Evolutionary conservation across 805 yeast species (phyloP).

Genomic region (Yarrowia hollandica): DNA sequence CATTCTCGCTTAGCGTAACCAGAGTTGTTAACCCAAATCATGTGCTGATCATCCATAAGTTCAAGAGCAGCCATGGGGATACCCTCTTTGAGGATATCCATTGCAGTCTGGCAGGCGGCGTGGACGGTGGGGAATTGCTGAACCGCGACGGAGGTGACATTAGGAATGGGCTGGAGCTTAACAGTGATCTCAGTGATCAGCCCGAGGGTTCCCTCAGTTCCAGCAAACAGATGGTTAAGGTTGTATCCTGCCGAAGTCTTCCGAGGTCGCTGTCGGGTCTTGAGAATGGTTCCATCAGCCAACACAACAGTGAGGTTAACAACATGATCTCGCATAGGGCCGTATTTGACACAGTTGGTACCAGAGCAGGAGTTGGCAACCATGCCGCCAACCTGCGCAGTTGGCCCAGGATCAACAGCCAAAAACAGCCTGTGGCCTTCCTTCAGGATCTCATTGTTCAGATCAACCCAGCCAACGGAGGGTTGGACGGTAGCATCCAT

Average conservation of each 20-base stretch:
- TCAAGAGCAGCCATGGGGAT: slow-evolving; percentile 74
- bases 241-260: slow-evolving; percentile 81
- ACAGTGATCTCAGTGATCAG: slow-evolving; percentile 76
- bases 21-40: slow-evolving; percentile 61
- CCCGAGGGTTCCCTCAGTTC: slow-evolving; percentile 80
- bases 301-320: slow-evolving; percentile 68
- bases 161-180: slow-evolving; percentile 65
- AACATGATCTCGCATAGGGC: slow-evolving; percentile 77
- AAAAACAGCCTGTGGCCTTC: slow-evolving; percentile 52
- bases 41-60: slow-evolving; percentile 68
- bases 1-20: slow-evolving; percentile 55
- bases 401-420: slow-evolving; percentile 81
- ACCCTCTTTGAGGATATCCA: slow-evolving; percentile 60
- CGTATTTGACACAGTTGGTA: slow-evolving; percentile 74
- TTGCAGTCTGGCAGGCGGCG: slow-evolving; percentile 71
- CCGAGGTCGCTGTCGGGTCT: slow-evolving; percentile 72
- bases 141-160: slow-evolving; percentile 64
- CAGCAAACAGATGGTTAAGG: slow-evolving; percentile 70
- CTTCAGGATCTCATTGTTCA: slow-evolving; percentile 53
- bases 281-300: slow-evolving; percentile 76
- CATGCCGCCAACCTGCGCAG: slow-evolving; percentile 79
- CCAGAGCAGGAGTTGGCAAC: slow-evolving; percentile 78
- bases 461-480: slow-evolving; percentile 76
- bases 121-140: slow-evolving; percentile 65
- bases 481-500: slow-evolving; percentile 74